These are phyloP conservation scores for Diplogelasinospora grovesii DNA, from an alignment of 495 filamentous ascomycete species.

Conservation along the genomic window DNA sequence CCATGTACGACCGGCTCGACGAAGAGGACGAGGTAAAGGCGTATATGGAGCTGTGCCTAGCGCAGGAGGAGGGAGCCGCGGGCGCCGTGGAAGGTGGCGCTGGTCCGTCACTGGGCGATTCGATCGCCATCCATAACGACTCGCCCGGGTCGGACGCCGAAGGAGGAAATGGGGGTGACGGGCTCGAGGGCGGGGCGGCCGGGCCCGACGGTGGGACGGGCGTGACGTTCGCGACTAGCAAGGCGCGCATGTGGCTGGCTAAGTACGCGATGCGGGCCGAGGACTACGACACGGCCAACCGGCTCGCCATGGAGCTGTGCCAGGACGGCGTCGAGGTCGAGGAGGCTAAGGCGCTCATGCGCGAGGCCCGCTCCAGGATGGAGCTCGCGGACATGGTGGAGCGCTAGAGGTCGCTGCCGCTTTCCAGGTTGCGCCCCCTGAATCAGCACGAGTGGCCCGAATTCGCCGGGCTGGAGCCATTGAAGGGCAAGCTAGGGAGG, in stretches of 20 bases:
- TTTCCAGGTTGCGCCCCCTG: no score
- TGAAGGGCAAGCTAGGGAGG: no score
- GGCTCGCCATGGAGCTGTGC: conserved; percentile 81
- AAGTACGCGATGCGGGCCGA: conserved; percentile 67
- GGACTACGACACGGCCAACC: conserved; percentile 67
- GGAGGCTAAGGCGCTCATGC: conserved; percentile 91
- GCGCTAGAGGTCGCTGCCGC: conserved; percentile 23
- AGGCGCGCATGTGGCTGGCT: conserved; percentile 91
- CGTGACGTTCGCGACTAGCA: conserved; percentile 81
- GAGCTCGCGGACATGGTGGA: conserved; percentile 42
- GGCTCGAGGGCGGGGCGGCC: conserved; percentile 26
- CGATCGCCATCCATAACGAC: conserved; percentile 38
- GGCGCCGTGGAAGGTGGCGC: conserved; percentile 17
- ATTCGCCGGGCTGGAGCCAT: no score
- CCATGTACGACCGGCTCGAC: conserved; percentile 76
- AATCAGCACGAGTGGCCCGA: no score
- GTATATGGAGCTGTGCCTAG: conserved; percentile 92
- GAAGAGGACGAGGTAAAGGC: conserved; percentile 71
- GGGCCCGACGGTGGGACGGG: conserved; percentile 54
- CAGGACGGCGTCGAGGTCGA: conserved; percentile 97
- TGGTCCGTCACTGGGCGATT: conserved; percentile 38
- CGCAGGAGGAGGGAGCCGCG: conserved; percentile 66
- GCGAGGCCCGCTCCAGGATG: conserved; percentile 78
- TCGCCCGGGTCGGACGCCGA: conserved; percentile 41
- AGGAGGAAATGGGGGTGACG: no score